phyloP scores from a whole-genome alignment of 495 filamentous ascomycete species.

The Penicillium mononematosum region DNA sequence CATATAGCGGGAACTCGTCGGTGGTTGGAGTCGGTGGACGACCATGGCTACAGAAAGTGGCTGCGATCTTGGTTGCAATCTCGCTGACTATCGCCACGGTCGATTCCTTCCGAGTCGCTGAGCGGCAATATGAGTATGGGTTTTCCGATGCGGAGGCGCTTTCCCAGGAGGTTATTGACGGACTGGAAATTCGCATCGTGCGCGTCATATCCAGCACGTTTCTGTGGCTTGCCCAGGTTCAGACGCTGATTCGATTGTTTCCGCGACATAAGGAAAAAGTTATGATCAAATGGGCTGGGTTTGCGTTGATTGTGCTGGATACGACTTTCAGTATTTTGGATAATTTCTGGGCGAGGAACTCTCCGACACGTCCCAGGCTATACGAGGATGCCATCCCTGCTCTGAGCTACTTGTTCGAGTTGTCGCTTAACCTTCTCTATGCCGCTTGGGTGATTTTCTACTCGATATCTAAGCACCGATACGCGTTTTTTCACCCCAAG shows the following conservation, averaged over 20 bases:
- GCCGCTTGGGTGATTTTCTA: conserved; percentile 97
- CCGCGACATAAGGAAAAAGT: conserved; percentile 96
- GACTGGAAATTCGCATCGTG: conserved; percentile 81
- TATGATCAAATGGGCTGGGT: conserved; percentile 97
- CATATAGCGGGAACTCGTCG: conserved; percentile 61
- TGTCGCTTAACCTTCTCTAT: conserved; percentile 85
- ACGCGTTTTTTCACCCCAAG: conserved; percentile 87
- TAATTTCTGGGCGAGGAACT: conserved; percentile 68
- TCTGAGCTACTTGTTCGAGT: conserved; percentile 87
- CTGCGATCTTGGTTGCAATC: conserved; percentile 83
- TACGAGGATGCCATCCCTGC: conserved; percentile 91
- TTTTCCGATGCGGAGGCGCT: conserved; percentile 71
- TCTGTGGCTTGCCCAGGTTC: conserved; percentile 95
- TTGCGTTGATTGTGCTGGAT: conserved; percentile 87
- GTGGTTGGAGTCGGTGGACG: conserved; percentile 84
- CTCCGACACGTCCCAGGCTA: conserved; percentile 59
- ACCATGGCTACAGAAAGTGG: conserved; percentile 95
- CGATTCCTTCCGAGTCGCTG: conserved; percentile 81
- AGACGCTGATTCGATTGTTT: conserved; percentile 92
- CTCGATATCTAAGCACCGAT: conserved; percentile 84
- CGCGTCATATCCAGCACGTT: conserved; percentile 92
- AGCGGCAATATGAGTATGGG: conserved; percentile 70
- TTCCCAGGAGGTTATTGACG: conserved; percentile 71
- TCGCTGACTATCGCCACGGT: conserved; percentile 90
- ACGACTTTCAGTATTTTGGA: conserved; percentile 86